A percentile compares a stretch with the other conserved stretches of the same genome.
Conservation (phyloP, 805 yeast species). For the Starmerella vitae region DNA sequence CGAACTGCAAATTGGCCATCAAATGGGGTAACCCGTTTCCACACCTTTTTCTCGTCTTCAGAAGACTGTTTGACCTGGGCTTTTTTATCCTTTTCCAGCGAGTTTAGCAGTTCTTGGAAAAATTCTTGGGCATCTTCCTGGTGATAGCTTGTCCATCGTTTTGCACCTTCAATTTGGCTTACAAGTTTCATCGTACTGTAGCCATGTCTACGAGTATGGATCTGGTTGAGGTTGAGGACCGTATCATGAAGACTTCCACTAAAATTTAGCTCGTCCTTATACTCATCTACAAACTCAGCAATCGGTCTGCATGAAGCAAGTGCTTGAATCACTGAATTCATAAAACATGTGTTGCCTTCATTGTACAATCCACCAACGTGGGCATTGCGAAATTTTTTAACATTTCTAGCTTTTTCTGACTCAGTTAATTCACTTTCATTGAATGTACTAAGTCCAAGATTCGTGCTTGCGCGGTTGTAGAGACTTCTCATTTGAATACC, state of each 20-base stretch:
- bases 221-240: conserved; percentile 23
- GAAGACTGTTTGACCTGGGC: conserved; percentile 22
- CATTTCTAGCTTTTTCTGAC: conserved; percentile 18
- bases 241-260: conserved; percentile 20
- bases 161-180: conserved; percentile 24
- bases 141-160: conserved; percentile 67
- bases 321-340: conserved; percentile 80
- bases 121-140: conserved; percentile 97
- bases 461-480: conserved; percentile 22
- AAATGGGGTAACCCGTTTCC: conserved; percentile 53
- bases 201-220: conserved; percentile 22
- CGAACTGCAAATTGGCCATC: conserved; percentile 83
- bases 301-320: conserved; percentile 61
- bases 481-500: conserved; percentile 23
- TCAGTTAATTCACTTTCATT: conserved; percentile 21
- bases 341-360: conserved; percentile 89
- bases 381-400: conserved; percentile 19
- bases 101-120: conserved; percentile 43
- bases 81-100: conserved; percentile 26
- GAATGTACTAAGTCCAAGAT: conserved; percentile 20
- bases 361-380: conserved; percentile 71
- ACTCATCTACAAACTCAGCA: conserved; percentile 38
- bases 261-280: conserved; percentile 24
- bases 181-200: conserved; percentile 22
- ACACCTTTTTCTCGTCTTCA: background rate